Evolutionary conservation across 2,329 filamentous ascomycete genomes (phyloP).

Genomic region (Phialophora macrospora): DNA sequence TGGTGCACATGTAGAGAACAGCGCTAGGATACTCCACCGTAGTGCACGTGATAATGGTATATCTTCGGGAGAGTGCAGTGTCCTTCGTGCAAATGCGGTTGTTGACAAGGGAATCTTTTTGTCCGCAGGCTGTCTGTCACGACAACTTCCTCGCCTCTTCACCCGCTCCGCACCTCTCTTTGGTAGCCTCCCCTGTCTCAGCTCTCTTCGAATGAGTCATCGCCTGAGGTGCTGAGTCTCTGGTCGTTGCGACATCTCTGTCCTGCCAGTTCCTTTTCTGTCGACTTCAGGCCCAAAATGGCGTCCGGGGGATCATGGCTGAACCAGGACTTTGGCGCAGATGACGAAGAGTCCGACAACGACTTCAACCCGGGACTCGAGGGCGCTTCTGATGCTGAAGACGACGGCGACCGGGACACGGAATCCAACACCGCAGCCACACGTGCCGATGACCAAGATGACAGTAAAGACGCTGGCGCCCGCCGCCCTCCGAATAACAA

Average conservation of each 20-base stretch:
- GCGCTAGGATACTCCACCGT: background rate
- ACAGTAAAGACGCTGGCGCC: conserved; percentile 22
- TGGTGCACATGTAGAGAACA: background rate
- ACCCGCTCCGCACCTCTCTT: background rate
- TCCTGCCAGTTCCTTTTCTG: background rate
- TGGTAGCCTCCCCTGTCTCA: background rate
- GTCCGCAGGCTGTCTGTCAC: conserved; percentile 3
- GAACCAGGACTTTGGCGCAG: conserved; percentile 57
- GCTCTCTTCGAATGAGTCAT: background rate
- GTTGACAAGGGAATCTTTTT: conserved; percentile 16
- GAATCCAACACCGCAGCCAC: conserved; percentile 36
- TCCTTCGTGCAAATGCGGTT: conserved; percentile 1
- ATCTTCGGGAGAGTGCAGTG: conserved; percentile 11
- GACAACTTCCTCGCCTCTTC: conserved; percentile 6
- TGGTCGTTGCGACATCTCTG: background rate
- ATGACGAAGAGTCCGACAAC: conserved; percentile 71
- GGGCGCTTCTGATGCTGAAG: conserved; percentile 74
- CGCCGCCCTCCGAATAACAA: conserved; percentile 23
- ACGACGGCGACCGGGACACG: conserved; percentile 44
- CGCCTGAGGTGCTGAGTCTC: background rate
- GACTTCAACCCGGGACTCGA: conserved; percentile 86
- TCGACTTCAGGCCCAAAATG: conserved; percentile 17
- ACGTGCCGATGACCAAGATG: conserved; percentile 29
- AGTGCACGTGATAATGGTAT: conserved; percentile 11
- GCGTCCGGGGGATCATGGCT: conserved; percentile 50